These are phyloP conservation scores for Schizochytrium sp. DNA, from an alignment of 108 stramenopile species.

Conservation along the genomic window DNA sequence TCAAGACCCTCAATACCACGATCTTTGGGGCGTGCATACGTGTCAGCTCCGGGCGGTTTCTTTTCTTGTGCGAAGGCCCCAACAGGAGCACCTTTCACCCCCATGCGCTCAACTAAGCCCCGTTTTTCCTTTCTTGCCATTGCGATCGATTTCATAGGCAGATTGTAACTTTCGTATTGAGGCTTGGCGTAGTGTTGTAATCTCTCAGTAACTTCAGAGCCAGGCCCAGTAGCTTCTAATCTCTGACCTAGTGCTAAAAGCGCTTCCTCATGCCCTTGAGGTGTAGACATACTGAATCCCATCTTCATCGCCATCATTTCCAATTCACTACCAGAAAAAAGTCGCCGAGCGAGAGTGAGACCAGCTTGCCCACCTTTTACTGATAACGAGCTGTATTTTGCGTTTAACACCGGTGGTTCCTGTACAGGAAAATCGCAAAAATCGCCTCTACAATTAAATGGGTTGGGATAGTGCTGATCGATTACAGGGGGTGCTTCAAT, in stretches of 20 bases:
- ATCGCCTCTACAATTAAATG: conserved; percentile 26
- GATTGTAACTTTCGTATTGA: background rate
- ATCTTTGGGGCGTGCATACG: background rate
- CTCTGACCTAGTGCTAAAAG: background rate
- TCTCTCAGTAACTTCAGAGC: background rate
- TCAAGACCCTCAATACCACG: conserved; percentile 26
- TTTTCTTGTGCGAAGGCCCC: background rate
- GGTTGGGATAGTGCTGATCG: conserved; percentile 10
- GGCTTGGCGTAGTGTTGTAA: conserved; percentile 16
- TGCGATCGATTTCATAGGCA: conserved; percentile 51
- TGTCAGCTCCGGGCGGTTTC: background rate
- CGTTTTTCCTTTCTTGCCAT: conserved; percentile 44
- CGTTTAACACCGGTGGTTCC: background rate
- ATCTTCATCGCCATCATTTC: conserved; percentile 2
- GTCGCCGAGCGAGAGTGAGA: background rate
- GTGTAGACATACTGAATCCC: conserved; percentile 1
- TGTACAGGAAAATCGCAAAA: conserved; percentile 58
- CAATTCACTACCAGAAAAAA: background rate
- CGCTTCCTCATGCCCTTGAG: conserved; percentile 23
- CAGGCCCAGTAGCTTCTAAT: conserved; percentile 15
- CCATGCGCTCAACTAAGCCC: background rate
- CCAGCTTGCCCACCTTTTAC: background rate
- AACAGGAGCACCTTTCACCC: background rate
- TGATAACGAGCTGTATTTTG: background rate
- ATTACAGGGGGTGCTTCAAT: background rate